phyloP scores from a whole-genome alignment of 768 basidiomycete genomes.

The Suillus clintonianus region DNA sequence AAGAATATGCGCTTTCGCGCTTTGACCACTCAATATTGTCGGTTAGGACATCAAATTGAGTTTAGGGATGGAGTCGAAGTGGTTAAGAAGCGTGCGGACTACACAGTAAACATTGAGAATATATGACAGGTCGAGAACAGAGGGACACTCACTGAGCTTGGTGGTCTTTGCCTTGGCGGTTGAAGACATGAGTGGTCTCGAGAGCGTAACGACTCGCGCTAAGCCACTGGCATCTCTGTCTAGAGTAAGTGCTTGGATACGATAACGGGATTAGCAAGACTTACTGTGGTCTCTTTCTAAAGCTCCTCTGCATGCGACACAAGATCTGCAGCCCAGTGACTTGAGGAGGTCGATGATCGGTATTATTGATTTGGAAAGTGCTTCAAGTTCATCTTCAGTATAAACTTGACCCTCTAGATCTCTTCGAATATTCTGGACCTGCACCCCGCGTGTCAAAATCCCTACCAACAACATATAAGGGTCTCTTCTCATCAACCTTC shows the following conservation, averaged over 20 bases:
- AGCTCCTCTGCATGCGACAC: too few relatives aligned
- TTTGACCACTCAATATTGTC: slow-evolving; percentile 95
- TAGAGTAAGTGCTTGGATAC: slow-evolving; percentile 2
- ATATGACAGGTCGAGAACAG: neutral
- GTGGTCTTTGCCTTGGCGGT: slow-evolving; percentile 97
- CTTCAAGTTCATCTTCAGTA: too few relatives aligned
- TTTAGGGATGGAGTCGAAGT: slow-evolving; percentile 77
- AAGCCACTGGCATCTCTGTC: slow-evolving; percentile 81
- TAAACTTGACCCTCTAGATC: too few relatives aligned
- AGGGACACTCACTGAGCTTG: slow-evolving; percentile 68
- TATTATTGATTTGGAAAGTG: too few relatives aligned
- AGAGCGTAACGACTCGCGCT: slow-evolving; percentile 82
- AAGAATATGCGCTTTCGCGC: slow-evolving; percentile 89
- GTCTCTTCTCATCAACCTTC: too few relatives aligned
- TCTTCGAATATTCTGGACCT: too few relatives aligned
- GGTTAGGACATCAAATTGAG: slow-evolving; percentile 82
- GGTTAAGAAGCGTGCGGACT: slow-evolving; percentile 94
- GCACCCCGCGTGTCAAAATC: too few relatives aligned
- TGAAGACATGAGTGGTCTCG: slow-evolving; percentile 86
- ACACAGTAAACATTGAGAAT: neutral
- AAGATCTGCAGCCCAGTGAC: too few relatives aligned
- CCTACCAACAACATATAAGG: too few relatives aligned
- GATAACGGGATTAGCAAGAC: slow-evolving; percentile 22
- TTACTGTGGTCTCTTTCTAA: slow-evolving; percentile 45
- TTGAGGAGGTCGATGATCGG: too few relatives aligned